phyloP scores from a whole-genome alignment of 2,329 filamentous ascomycete species.

The Metarhizium robertsii region DNA sequence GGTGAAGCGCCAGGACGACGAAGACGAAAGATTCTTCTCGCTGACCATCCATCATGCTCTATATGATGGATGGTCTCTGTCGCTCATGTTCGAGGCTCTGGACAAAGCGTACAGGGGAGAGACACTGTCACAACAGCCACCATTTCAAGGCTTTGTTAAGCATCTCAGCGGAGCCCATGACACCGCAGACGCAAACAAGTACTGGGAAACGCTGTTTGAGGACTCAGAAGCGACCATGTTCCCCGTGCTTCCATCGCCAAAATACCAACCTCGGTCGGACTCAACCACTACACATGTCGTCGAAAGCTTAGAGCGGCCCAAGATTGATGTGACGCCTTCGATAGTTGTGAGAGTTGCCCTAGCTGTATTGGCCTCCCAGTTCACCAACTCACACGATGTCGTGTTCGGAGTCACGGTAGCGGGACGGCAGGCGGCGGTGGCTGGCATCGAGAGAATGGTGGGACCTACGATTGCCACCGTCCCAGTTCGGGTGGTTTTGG shows the following conservation, averaged over 20 bases:
- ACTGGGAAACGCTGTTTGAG: no score
- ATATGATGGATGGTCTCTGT: not conserved
- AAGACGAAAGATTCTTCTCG: not conserved
- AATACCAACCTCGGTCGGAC: no score
- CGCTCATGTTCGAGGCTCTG: not conserved
- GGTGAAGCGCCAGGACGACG: not conserved
- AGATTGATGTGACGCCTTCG: constrained; percentile 17
- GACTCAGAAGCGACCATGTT: no score
- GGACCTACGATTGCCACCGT: constrained; percentile 30
- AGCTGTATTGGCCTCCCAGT: constrained; percentile 38
- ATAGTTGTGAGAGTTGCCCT: constrained; percentile 30
- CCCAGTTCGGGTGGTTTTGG: constrained; percentile 26
- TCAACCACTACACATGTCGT: no score
- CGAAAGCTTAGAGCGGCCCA: no score
- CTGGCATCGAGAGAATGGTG: constrained; percentile 11
- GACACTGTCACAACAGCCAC: not conserved
- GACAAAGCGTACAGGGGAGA: not conserved
- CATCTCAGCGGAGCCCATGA: not conserved
- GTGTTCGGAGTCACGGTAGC: constrained; percentile 33
- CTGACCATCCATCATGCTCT: not conserved
- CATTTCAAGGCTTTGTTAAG: not conserved
- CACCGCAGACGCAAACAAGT: no score
- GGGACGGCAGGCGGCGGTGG: constrained; percentile 20
- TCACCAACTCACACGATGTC: constrained; percentile 30
- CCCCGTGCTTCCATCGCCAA: no score